phyloP scores from a whole-genome alignment of 2,329 filamentous ascomycete species.

The Cryphonectria carpinicola region DNA sequence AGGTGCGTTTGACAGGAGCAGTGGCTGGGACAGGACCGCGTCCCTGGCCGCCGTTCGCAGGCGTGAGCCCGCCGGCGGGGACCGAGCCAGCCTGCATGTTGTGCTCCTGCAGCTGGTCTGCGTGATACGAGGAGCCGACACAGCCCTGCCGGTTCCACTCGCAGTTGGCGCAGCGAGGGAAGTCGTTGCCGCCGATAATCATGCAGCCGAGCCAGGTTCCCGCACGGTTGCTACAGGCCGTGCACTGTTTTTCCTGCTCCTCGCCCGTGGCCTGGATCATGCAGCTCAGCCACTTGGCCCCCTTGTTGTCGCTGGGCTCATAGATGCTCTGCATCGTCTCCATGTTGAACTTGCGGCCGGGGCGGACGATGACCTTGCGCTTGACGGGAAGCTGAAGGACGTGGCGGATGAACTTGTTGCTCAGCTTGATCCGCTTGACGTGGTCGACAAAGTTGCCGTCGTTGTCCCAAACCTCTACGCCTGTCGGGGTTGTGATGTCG shows the following conservation, averaged over 20 bases:
- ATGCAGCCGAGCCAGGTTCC: constrained; percentile 53
- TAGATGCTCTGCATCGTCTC: constrained; percentile 47
- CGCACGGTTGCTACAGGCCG: constrained; percentile 46
- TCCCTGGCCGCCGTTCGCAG: constrained; percentile 30
- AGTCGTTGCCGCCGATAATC: constrained; percentile 45
- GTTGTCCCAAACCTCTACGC: constrained; percentile 42
- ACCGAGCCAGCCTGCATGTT: constrained; percentile 10
- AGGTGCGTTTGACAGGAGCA: constrained; percentile 22
- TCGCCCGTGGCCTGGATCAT: constrained; percentile 56
- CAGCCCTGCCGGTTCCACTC: constrained; percentile 48
- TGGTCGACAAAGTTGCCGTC: constrained; percentile 45
- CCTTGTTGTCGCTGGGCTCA: constrained; percentile 46
- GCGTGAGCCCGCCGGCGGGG: constrained; percentile 30
- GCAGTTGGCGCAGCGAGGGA: constrained; percentile 55
- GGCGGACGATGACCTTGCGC: constrained; percentile 47
- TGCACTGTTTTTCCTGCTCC: constrained; percentile 45
- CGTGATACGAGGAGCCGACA: constrained; percentile 26
- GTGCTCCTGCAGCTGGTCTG: constrained; percentile 20
- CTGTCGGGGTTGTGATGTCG: constrained; percentile 30
- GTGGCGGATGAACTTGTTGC: constrained; percentile 46
- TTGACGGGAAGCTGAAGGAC: constrained; percentile 44
- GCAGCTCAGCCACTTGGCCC: constrained; percentile 51
- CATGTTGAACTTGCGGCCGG: constrained; percentile 45
- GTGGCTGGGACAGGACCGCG: constrained; percentile 10
- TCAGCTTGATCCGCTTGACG: constrained; percentile 41